Evolutionary conservation across 2,329 filamentous ascomycete species (phyloP).

Genomic region (Talaromyces sp.): DNA sequence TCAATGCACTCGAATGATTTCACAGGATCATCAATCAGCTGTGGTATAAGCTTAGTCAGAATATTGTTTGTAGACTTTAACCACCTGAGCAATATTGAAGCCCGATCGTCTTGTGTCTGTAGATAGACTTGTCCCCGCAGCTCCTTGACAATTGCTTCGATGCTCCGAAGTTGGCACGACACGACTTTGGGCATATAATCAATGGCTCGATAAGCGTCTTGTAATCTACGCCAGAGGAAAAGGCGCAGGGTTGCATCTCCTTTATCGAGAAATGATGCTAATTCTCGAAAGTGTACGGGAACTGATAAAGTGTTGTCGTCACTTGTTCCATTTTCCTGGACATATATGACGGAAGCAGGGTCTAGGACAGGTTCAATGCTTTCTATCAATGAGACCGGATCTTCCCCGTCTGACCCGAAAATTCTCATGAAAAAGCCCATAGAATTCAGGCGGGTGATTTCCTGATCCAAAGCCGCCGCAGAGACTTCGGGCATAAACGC

Average conservation of each 20-base stretch:
- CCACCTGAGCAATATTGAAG: slow-evolving; percentile 67
- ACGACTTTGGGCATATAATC: slow-evolving; percentile 83
- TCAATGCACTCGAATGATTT: slow-evolving; percentile 78
- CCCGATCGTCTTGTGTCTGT: slow-evolving; percentile 59
- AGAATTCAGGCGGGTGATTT: slow-evolving; percentile 87
- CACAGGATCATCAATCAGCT: slow-evolving; percentile 62
- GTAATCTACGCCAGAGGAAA: slow-evolving; percentile 86
- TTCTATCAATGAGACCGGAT: slow-evolving; percentile 82
- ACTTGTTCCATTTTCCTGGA: slow-evolving; percentile 20
- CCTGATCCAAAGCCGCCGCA: slow-evolving; percentile 74
- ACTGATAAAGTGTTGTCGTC: slow-evolving; percentile 42
- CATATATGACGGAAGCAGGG: slow-evolving; percentile 44
- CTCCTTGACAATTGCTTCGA: slow-evolving; percentile 75
- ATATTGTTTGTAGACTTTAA: slow-evolving; percentile 76
- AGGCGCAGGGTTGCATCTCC: slow-evolving; percentile 79
- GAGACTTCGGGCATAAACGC: slow-evolving; percentile 85
- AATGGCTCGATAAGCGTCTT: slow-evolving; percentile 81
- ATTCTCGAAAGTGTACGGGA: slow-evolving; percentile 59
- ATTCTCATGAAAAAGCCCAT: slow-evolving; percentile 94
- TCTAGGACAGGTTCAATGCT: slow-evolving; percentile 89
- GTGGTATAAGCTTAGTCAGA: slow-evolving; percentile 65
- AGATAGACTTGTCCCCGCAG: slow-evolving; percentile 58
- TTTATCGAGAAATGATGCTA: slow-evolving; percentile 78
- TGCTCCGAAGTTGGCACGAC: slow-evolving; percentile 78
- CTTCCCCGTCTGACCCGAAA: slow-evolving; percentile 75